Evolutionary conservation across 2,329 filamentous ascomycete genomes (phyloP), one percentile per base, ranked within the genome.

Genomic region (Pseudofabraea citricarpa): DNA sequence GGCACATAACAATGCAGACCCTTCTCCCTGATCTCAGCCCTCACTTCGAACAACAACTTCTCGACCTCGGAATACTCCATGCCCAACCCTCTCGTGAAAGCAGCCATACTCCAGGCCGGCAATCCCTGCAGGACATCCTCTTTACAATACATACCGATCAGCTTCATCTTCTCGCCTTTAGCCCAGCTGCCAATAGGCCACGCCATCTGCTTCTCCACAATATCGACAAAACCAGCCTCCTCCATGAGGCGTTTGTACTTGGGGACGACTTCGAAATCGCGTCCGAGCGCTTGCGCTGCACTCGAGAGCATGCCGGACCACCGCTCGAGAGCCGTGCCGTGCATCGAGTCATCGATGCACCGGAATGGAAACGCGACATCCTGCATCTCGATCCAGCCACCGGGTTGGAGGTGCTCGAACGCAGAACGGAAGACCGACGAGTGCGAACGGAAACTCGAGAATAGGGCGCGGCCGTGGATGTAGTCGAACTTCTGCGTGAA

Each of bases 381-480:
- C 44, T 61, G 58, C 29, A 61, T 48, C 40, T 61, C 58, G 20
- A 60, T 32, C 50, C 50, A 60, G 8, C 58, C 58, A 4, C 54
- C 55, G 3, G 43, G 43, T 22, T 37, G 41, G 2, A 32, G 26
- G 24, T 41, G 19, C 7, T 42, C 20, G 21, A 38, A 48, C 5
- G 46, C 43, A 10, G 32, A 40, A 5, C 29, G 23, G 19, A 46
- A 26, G 21, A 48, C 39, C n/a, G 19, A 64, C 27, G 68, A 66
- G 61, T 77, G 82, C 49, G 80, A 77, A 4, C 65, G 59, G 43
- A 82, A 71, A 42, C 71, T 71, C 20, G 79, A 78, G 2, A 67
- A 63, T 56, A 81, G 65, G 46, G 74, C 65, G 23, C 73, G 71
- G 2, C 72, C 66, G 56, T 81, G 79, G 40, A 83, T 69, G 50